Evolutionary conservation across 768 basidiomycete species (phyloP).

Genomic region (Termitomyces sp.): DNA sequence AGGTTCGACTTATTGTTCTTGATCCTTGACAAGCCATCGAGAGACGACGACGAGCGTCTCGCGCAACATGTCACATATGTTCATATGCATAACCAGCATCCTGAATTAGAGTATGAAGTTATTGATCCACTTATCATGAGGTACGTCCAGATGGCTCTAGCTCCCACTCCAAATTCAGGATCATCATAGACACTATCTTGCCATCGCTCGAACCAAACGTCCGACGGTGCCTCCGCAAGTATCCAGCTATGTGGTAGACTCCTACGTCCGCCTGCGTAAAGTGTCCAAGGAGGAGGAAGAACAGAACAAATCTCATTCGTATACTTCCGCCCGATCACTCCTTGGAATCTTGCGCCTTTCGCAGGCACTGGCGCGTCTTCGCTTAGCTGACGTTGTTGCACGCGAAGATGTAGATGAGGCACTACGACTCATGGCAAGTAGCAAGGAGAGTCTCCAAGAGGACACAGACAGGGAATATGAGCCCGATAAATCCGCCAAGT

Average conservation of each 20-base stretch:
- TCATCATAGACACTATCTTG: constrained; percentile 81
- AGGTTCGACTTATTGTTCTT: constrained; percentile 96
- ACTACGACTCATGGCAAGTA: constrained; percentile 92
- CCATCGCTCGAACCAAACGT: constrained; percentile 79
- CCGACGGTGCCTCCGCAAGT: constrained; percentile 88
- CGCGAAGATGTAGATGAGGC: constrained; percentile 94
- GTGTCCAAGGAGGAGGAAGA: constrained; percentile 87
- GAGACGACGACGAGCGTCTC: constrained; percentile 93
- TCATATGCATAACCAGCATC: constrained; percentile 93
- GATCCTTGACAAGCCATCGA: constrained; percentile 90
- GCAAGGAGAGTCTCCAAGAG: constrained; percentile 86
- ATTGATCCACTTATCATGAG: constrained; percentile 86
- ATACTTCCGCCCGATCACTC: constrained; percentile 94
- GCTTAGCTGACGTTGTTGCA: constrained; percentile 76
- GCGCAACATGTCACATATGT: constrained; percentile 98
- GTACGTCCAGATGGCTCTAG: constrained; percentile 32
- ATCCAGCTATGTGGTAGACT: constrained; percentile 90
- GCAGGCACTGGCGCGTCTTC: constrained; percentile 90
- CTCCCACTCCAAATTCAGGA: constrained; percentile 5
- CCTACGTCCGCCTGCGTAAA: constrained; percentile 94
- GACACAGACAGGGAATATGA: constrained; percentile 67
- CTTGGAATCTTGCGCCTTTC: constrained; percentile 92
- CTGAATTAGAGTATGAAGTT: constrained; percentile 76
- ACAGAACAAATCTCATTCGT: constrained; percentile 84
- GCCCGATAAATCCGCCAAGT: constrained; percentile 71